Evolutionary conservation across 495 filamentous ascomycete species (phyloP), one percentile per base, ranked within the genome.

Genomic region (Daldinia vernicosa): DNA sequence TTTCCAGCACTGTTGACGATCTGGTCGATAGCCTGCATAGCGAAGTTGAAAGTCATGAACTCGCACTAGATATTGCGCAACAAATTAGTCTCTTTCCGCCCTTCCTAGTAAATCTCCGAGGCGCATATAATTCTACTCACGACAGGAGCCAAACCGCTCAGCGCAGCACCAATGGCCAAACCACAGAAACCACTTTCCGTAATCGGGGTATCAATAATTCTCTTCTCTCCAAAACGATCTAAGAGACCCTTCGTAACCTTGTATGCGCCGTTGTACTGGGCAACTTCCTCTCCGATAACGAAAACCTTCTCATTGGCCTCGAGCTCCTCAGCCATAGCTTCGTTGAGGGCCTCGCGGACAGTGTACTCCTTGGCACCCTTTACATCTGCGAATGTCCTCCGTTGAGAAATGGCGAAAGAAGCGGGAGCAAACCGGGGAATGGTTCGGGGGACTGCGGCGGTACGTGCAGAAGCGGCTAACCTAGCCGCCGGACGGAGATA

Each of bases 1-100:
- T 98, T 99, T 71, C 93, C 95, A 60, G 93, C 95, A 54, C 94
- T 97, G 88, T 99, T 99, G 89, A 99, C 94, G 80, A 99, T 93
- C 80, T 99, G 95, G 82, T 99, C 95, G 81, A 99, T 99, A 71
- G 95, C 91, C 85, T 99, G 95, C 95, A 99, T 99, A 81, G 95
- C 95, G 80, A 99, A 99, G 87, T 99, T 99, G 92, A 97, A 99
- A 74, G 95, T 99, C 95, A 99, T 99, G 89, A 99, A 99, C 83
- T 97, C 94, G 87, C 93, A 97, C 93, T 97, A 78, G 33, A 28
- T 6, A 58, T 15, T 8, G 19, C 33, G 32, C 7, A 8, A 62
- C 75, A 32, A 4, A 64, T 78, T 70, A 76, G 66, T 26, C n/a
- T 27, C 28, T 66, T 11, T 17, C 22, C 59, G 24, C 33, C 51